Conservation (phyloP, 768 basidiomycete genomes). For the Tephrocybe sp. region DNA sequence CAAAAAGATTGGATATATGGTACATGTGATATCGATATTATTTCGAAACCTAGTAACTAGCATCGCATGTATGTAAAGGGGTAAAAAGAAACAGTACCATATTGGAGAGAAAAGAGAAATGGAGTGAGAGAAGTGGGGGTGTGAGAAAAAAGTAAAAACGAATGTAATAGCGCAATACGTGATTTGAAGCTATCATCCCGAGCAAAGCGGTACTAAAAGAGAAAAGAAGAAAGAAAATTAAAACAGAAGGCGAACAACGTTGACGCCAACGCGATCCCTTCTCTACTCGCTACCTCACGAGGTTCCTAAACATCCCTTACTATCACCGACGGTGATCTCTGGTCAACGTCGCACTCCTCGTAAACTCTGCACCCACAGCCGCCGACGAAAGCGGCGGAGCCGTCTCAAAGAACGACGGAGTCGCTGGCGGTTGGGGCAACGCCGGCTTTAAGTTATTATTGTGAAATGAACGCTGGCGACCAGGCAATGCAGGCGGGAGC, state of each 20-base stretch:
- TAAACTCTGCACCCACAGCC: constrained; percentile 17
- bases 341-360: constrained; percentile 9
- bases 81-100: neutral
- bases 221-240: no score
- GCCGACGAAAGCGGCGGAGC: constrained; percentile 14
- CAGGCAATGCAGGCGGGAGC: constrained; percentile 16
- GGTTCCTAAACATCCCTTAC: neutral
- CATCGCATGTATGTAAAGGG: neutral
- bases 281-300: neutral
- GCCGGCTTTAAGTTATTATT: constrained; percentile 13
- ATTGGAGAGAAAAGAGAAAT: neutral
- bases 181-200: no score
- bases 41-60: constrained; percentile 10
- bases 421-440: constrained; percentile 4
- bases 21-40: constrained; percentile 14
- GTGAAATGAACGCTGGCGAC: constrained; percentile 8
- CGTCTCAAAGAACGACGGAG: constrained; percentile 19
- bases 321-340: constrained; percentile 4
- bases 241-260: no score
- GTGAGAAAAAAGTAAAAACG: neutral
- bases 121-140: neutral
- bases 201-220: no score
- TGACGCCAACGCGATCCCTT: neutral
- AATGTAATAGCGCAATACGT: neutral
- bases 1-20: constrained; percentile 8